Evolutionary conservation across 768 basidiomycete species (phyloP).

Genomic region (Rhizopogon roseolus): DNA sequence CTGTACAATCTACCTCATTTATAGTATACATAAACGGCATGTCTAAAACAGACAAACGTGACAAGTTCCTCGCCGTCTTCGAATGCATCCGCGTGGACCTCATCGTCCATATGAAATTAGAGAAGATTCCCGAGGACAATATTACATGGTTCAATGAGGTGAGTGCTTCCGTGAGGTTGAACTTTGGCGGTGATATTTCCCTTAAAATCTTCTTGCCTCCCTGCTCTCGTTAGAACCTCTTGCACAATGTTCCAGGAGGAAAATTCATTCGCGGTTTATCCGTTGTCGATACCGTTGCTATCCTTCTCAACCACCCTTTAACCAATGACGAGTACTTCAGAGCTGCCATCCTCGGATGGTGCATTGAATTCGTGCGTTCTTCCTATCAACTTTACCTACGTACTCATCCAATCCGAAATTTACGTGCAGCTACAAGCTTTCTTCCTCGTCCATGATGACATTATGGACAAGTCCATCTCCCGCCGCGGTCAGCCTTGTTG

Average conservation of each 20-base stretch:
- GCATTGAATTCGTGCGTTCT: constrained; percentile 81
- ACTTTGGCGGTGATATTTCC: neutral
- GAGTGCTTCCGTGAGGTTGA: constrained; percentile 19
- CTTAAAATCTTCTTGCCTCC: neutral
- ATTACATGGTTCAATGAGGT: constrained; percentile 83
- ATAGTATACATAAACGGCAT: neutral
- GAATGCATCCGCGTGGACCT: constrained; percentile 72
- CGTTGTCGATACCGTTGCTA: constrained; percentile 89
- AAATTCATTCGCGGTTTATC: constrained; percentile 96
- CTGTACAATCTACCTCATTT: too few relatives aligned
- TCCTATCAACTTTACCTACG: neutral
- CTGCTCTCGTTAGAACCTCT: constrained; percentile 53
- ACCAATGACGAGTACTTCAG: constrained; percentile 85
- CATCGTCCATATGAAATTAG: constrained; percentile 54
- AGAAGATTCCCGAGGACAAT: constrained; percentile 82
- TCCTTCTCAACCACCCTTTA: constrained; percentile 67
- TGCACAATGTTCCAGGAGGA: constrained; percentile 92
- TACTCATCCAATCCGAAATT: neutral
- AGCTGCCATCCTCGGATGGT: constrained; percentile 90
- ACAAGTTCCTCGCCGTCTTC: constrained; percentile 72
- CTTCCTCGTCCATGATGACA: constrained; percentile 96
- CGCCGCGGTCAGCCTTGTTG: constrained; percentile 94
- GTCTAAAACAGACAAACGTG: constrained; percentile 41
- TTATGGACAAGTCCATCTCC: constrained; percentile 96
- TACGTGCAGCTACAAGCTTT: constrained; percentile 82